Base-by-base conservation (phyloP, 1,139 yeast genomes). In the Nadsonia starkeyi-henricii region DNA sequence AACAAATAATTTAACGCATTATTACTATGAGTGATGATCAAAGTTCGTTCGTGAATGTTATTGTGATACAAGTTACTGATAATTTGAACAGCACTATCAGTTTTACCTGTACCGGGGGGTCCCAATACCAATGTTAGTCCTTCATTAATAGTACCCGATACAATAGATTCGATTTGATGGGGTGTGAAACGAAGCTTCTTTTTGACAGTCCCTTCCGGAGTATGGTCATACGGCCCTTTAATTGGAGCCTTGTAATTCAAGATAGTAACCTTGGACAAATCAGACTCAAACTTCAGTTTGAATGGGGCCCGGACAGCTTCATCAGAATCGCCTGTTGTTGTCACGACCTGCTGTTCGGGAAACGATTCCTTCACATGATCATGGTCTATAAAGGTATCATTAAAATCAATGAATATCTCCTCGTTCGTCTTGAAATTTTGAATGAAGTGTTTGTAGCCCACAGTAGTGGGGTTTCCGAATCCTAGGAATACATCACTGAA, bases 91-190 rank as follows among this genome's bases (percentile, higher is more conserved):
- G 63, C 57, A 1, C 65, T 54, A 13, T 55, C 55, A 1, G 63
- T 57, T 55, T 73, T 74, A 2, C 78, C 79, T 0, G 77, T 67
- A 1, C 77, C 77, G 1, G 75, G 70, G 1, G 73, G 68, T 0
- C 77, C 77, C 43, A 63, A 64, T 3, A 74, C 57, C 7, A 72
- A 52, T 1, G 69, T 65, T 18, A 74, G 50, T 2, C 72, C 70
- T 15, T 64, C 61, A 4, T 54, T 51, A 9, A 52, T 45, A 1
- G 64, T 51, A 1, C 71, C 65, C 44, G 65, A 60, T 13, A 61
- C 51, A n/a, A 73, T 60, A 1, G 75, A 73, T 19, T 55, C 52
- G 3, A 57, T 52, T 49, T 68, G 71, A 1, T 49, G 39, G 5
- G 50, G 43, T 1, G 65, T 58, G 47, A 56, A 59, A 13, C 53